These are phyloP conservation scores for Hypoxylon rickii DNA, from an alignment of 495 filamentous ascomycete genomes.

Conservation along the genomic window DNA sequence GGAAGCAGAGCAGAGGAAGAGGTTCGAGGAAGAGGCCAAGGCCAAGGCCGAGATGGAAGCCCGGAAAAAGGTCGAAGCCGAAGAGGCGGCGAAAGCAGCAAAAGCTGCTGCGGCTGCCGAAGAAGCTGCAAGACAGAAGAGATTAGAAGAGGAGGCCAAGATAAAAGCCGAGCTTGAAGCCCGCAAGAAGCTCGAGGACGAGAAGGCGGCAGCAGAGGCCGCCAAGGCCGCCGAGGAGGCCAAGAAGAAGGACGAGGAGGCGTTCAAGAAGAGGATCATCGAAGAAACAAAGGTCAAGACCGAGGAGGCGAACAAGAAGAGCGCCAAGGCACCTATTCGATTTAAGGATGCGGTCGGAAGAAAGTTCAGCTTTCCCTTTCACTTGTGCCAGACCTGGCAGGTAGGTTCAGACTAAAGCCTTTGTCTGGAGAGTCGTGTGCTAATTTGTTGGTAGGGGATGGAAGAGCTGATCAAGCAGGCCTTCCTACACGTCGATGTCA, in stretches of 20 bases:
- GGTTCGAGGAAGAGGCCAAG: conserved; percentile 42
- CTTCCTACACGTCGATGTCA: conserved; percentile 81
- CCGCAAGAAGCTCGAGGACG: conserved; percentile 47
- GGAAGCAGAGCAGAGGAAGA: conserved; percentile 52
- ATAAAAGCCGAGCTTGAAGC: conserved; percentile 51
- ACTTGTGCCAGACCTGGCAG: conserved; percentile 79
- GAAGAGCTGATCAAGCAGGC: conserved; percentile 85
- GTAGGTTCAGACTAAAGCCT: conserved; percentile 51
- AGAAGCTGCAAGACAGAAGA: conserved; percentile 30
- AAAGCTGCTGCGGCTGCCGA: conserved; percentile 29
- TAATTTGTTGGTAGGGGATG: conserved; percentile 65
- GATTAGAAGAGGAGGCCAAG: conserved; percentile 43
- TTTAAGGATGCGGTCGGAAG: conserved; percentile 87
- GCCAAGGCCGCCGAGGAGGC: conserved; percentile 40
- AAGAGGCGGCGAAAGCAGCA: conserved; percentile 34
- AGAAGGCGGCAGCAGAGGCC: conserved; percentile 36
- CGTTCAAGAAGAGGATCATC: conserved; percentile 49
- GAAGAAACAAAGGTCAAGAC: conserved; percentile 52
- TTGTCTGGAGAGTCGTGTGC: conserved; percentile 3
- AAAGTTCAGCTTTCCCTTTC: conserved; percentile 84
- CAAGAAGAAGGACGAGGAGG: conserved; percentile 50
- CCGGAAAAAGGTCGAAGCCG: conserved; percentile 40
- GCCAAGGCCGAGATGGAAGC: conserved; percentile 39
- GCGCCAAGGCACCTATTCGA: conserved; percentile 62
- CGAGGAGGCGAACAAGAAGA: conserved; percentile 57